Conservation (phyloP, 2,329 filamentous ascomycete genomes). For the Paraconiothyrium sp. region DNA sequence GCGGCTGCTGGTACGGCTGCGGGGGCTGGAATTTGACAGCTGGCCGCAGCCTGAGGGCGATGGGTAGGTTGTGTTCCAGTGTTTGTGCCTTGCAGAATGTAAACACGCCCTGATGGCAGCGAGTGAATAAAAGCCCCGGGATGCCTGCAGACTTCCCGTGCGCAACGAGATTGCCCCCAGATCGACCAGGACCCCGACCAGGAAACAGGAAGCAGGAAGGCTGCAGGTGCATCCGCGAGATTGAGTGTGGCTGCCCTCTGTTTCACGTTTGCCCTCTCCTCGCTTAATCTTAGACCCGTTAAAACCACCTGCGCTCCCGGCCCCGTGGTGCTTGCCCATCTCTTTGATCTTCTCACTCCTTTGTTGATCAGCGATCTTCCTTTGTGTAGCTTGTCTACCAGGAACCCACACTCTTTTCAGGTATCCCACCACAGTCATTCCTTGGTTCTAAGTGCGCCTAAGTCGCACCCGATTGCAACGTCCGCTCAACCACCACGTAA, state of each 20-base stretch:
- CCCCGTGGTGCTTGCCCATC: constrained; percentile 22
- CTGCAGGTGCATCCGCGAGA: constrained; percentile 8
- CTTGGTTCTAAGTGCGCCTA: constrained; percentile 29
- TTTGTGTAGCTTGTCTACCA: constrained; percentile 34
- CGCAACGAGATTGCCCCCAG: neutral
- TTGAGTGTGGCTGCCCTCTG: constrained; percentile 13
- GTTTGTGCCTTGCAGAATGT: constrained; percentile 20
- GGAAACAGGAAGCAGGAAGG: constrained; percentile 1
- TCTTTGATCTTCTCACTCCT: constrained; percentile 36
- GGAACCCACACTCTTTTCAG: constrained; percentile 37
- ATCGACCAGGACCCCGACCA: neutral
- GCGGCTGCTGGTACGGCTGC: neutral
- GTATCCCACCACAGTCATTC: constrained; percentile 30
- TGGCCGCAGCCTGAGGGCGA: neutral
- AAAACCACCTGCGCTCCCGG: constrained; percentile 18
- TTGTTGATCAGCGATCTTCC: constrained; percentile 32
- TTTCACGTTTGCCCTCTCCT: constrained; percentile 24
- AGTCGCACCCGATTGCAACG: constrained; percentile 25
- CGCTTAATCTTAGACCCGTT: constrained; percentile 27
- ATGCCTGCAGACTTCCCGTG: neutral
- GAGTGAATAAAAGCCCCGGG: neutral
- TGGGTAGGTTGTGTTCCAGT: neutral
- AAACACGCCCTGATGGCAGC: constrained; percentile 9
- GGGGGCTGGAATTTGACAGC: constrained; percentile 5
- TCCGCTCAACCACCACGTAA: constrained; percentile 23